Evolutionary conservation across 257 asterid species (phyloP).

Genomic region (Capsicum rhomboideum): DNA sequence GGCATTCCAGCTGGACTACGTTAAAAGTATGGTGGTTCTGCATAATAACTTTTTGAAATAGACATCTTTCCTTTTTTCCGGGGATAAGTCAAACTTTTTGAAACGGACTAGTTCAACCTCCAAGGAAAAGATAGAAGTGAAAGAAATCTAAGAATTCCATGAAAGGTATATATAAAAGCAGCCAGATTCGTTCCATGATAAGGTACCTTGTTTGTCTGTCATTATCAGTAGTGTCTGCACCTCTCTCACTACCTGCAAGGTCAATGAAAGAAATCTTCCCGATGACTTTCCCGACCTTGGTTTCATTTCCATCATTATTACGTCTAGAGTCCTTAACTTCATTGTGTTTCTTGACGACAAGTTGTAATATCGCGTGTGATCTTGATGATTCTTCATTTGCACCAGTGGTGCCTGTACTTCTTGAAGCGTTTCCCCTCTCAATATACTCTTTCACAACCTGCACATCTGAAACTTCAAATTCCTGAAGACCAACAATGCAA

Average conservation of each 20-base stretch:
- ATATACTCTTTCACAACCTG: conserved; percentile 89
- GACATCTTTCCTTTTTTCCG: background rate
- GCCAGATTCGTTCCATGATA: background rate
- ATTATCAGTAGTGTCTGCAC: conserved; percentile 99
- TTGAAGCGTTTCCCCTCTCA: conserved; percentile 90
- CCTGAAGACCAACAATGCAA: conserved; percentile 98
- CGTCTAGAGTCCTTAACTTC: conserved; percentile 85
- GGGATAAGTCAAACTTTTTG: background rate
- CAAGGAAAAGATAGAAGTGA: background rate
- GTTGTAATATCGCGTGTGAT: conserved; percentile 96
- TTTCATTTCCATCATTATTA: conserved; percentile 66
- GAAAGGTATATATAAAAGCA: background rate
- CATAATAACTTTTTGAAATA: background rate
- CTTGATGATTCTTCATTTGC: conserved; percentile 99
- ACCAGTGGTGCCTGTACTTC: conserved; percentile 99
- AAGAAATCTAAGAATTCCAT: background rate
- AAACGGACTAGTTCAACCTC: background rate
- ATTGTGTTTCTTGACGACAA: conserved; percentile 80
- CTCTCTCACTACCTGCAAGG: conserved; percentile 99
- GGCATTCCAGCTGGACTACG: background rate
- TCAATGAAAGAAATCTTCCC: conserved; percentile 99
- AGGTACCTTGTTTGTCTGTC: conserved; percentile 93
- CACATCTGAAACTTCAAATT: conserved; percentile 97
- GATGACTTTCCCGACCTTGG: conserved; percentile 71
- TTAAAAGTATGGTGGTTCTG: too few relatives aligned